Conservation (phyloP, 2,329 filamentous ascomycete genomes). For the Penicillium sp. region DNA sequence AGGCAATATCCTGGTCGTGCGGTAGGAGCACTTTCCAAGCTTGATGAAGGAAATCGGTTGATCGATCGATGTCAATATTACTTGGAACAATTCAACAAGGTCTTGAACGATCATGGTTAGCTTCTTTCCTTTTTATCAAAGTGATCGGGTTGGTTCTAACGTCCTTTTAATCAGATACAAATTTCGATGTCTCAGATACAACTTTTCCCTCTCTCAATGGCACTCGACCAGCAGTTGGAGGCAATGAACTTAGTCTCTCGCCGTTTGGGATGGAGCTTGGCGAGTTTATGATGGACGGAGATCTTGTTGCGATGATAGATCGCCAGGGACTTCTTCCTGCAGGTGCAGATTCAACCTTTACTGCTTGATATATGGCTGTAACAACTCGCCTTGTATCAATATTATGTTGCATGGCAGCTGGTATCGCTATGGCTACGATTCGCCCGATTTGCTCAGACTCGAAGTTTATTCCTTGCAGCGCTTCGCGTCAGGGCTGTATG, state of each 20-base stretch:
- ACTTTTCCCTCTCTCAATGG: background rate
- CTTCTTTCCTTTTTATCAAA: background rate
- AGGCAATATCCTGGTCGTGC: slow-evolving; percentile 22
- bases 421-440: background rate
- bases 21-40: slow-evolving; percentile 20
- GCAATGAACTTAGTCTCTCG: slow-evolving; percentile 14
- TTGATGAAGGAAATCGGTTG: slow-evolving; percentile 33
- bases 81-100: slow-evolving; percentile 23
- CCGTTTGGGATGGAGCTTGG: slow-evolving; percentile 38
- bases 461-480: background rate
- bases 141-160: background rate
- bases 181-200: background rate
- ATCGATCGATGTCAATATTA: slow-evolving; percentile 33
- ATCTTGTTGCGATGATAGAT: slow-evolving; percentile 19
- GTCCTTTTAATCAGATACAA: slow-evolving; percentile 3
- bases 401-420: background rate
- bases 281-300: slow-evolving; percentile 40
- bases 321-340: background rate
- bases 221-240: background rate
- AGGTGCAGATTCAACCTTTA: background rate
- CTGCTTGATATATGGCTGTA: background rate
- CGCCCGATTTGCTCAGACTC: background rate
- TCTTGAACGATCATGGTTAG: background rate
- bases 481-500: background rate
- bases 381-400: background rate